Evolutionary conservation across 2,329 filamentous ascomycete species (phyloP).

Genomic region (Aspergillus floridensis): DNA sequence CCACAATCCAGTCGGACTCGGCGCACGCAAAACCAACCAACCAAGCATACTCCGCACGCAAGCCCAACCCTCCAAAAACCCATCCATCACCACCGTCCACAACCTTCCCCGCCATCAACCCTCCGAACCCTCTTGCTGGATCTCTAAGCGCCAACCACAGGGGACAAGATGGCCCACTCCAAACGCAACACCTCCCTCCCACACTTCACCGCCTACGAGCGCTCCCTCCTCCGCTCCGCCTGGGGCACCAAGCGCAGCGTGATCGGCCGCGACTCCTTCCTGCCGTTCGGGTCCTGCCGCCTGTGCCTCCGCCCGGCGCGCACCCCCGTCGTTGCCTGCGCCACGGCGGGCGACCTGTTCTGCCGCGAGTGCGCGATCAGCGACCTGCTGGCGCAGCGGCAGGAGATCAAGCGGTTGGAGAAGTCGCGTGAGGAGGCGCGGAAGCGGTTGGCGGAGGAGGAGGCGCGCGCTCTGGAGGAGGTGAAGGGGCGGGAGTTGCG

Average conservation of each 20-base stretch:
- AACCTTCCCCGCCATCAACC: too few species aligned
- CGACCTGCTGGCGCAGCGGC: constrained; percentile 86
- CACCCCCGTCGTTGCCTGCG: constrained; percentile 82
- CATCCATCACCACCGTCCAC: too few species aligned
- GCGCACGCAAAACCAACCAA: too few species aligned
- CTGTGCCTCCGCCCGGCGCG: constrained; percentile 80
- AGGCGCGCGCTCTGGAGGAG: constrained; percentile 64
- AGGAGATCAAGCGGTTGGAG: constrained; percentile 82
- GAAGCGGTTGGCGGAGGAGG: constrained; percentile 61
- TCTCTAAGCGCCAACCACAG: too few species aligned
- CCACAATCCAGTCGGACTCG: too few species aligned
- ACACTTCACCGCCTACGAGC: constrained; percentile 92
- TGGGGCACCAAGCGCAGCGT: constrained; percentile 84
- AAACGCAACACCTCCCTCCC: constrained; percentile 90
- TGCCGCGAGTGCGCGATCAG: constrained; percentile 90
- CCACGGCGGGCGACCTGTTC: constrained; percentile 78
- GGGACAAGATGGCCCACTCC: constrained; percentile 44
- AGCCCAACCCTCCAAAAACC: neutral
- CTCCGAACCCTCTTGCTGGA: too few species aligned
- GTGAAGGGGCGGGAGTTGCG: constrained; percentile 66
- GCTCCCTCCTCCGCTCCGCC: constrained; percentile 72
- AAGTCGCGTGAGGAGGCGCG: constrained; percentile 61
- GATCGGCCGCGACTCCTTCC: constrained; percentile 83
- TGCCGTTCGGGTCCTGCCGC: constrained; percentile 84
- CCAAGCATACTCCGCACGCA: too few species aligned